A percentile compares a stretch with the other conserved stretches of the same genome.
phyloP scores from a whole-genome alignment of 768 basidiomycete species.

The Saitozyma podzolica region DNA sequence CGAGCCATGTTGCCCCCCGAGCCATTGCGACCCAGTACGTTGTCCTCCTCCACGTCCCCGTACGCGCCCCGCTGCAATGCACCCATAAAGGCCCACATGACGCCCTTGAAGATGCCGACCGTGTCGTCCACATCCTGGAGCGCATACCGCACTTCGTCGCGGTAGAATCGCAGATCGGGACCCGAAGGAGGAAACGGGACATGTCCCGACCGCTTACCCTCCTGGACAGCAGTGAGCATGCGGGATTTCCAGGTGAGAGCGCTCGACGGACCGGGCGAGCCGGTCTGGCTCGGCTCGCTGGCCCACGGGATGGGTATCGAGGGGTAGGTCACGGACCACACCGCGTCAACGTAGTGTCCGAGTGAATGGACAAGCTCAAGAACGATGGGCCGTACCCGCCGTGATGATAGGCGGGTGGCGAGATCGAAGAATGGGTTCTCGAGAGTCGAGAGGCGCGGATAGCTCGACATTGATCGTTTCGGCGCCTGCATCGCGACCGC shows the following conservation, averaged over 20 bases:
- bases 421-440: constrained; percentile 42
- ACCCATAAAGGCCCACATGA: constrained; percentile 30
- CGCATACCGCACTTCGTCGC: constrained; percentile 31
- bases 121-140: constrained; percentile 38
- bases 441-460: constrained; percentile 19
- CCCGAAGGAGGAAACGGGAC: constrained; percentile 18
- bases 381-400: constrained; percentile 38
- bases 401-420: constrained; percentile 21
- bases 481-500: constrained; percentile 5
- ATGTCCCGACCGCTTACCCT: constrained; percentile 25
- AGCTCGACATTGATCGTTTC: constrained; percentile 19
- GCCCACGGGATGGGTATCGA: constrained; percentile 34
- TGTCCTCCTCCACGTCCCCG: constrained; percentile 25
- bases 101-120: constrained; percentile 40
- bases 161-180: constrained; percentile 32
- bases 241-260: constrained; percentile 20
- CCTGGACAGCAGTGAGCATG: constrained; percentile 35
- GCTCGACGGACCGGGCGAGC: neutral
- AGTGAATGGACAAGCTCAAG: constrained; percentile 41
- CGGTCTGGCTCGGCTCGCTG: neutral
- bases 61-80: constrained; percentile 30
- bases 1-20: constrained; percentile 31
- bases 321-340: constrained; percentile 28
- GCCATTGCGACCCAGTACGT: constrained; percentile 21
- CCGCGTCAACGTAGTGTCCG: constrained; percentile 39